A percentile compares a stretch with the other conserved stretches of the same genome.
These are phyloP conservation scores for Cyclocybe aegerita DNA, from an alignment of 768 basidiomycete genomes.

Conservation along the genomic window DNA sequence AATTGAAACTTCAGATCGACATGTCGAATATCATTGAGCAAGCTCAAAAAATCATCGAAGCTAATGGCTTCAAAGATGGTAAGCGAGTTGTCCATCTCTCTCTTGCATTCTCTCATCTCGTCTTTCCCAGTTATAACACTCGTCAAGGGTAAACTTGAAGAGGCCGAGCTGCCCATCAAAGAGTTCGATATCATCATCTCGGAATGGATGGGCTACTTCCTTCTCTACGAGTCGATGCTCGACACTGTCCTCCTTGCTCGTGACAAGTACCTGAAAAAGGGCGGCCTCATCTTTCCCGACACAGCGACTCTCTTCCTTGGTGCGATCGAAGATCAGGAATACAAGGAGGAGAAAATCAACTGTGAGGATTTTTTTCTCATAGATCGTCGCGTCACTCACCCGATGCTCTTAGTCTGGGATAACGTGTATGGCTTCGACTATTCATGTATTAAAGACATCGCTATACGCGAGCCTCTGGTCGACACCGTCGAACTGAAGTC, in stretches of 20 bases:
- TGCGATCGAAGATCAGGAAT: slow-evolving; percentile 98
- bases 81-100: slow-evolving; percentile 23
- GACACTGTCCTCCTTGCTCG: slow-evolving; percentile 96
- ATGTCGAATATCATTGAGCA: slow-evolving; percentile 99
- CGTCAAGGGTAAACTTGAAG: slow-evolving; percentile 98
- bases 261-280: slow-evolving; percentile 93
- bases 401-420: slow-evolving; percentile 84
- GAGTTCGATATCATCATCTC: slow-evolving; percentile 99
- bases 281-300: slow-evolving; percentile 95
- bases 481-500: slow-evolving; percentile 98
- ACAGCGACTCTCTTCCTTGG: slow-evolving; percentile 89
- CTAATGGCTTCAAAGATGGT: slow-evolving; percentile 97
- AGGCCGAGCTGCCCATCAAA: slow-evolving; percentile 81
- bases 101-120: slow-evolving; percentile 3
- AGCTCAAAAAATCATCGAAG: slow-evolving; percentile 94
- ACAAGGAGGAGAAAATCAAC: slow-evolving; percentile 99
- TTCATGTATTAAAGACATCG: slow-evolving; percentile 99
- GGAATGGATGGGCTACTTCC: slow-evolving; percentile 99
- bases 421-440: slow-evolving; percentile 99
- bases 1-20: slow-evolving; percentile 68
- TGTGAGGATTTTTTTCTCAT: slow-evolving; percentile 55
- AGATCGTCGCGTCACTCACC: slow-evolving; percentile 1
- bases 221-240: slow-evolving; percentile 99
- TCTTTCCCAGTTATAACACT: slow-evolving; percentile 78
- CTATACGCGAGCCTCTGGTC: slow-evolving; percentile 92